Percentiles rank a stretch among this genome's conserved stretches.
Conservation (phyloP, 331 rosid species). For the Prunus yedoensis region DNA sequence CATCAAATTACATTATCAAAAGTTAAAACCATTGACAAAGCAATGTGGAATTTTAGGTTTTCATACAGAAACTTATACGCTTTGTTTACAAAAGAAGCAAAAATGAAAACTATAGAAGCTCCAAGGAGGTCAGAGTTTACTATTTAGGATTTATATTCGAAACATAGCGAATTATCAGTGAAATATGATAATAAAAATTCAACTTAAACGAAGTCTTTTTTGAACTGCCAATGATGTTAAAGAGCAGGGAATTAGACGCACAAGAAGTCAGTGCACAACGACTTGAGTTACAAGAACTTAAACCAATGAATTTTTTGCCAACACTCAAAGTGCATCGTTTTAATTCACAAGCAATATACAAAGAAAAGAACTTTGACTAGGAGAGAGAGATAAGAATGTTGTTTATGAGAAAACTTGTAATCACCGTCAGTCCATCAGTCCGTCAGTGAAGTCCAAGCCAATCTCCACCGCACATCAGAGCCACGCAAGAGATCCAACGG, state of each 20-base stretch:
- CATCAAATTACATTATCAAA: background rate
- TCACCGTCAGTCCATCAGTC: conserved; percentile 12
- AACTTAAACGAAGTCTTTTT: too few species aligned
- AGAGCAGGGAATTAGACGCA: too few species aligned
- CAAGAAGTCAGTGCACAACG: too few species aligned
- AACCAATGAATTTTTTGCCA: too few species aligned
- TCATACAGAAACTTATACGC: background rate
- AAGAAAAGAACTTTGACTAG: background rate
- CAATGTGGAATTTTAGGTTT: background rate
- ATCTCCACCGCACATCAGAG: conserved; percentile 19
- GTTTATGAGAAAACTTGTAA: background rate
- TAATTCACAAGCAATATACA: background rate
- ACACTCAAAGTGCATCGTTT: background rate
- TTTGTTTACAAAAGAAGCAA: background rate
- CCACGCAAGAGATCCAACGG: conserved; percentile 14
- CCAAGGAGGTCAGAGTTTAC: too few species aligned
- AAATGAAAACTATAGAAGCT: background rate
- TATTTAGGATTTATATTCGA: too few species aligned
- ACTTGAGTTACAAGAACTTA: too few species aligned
- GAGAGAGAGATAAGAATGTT: background rate
- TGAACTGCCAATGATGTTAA: too few species aligned
- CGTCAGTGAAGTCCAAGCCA: background rate
- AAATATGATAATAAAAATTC: too few species aligned
- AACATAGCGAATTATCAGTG: too few species aligned
- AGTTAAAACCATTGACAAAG: background rate